phyloP scores from a whole-genome alignment of 768 basidiomycete genomes.

The Termitomyces sp. region DNA sequence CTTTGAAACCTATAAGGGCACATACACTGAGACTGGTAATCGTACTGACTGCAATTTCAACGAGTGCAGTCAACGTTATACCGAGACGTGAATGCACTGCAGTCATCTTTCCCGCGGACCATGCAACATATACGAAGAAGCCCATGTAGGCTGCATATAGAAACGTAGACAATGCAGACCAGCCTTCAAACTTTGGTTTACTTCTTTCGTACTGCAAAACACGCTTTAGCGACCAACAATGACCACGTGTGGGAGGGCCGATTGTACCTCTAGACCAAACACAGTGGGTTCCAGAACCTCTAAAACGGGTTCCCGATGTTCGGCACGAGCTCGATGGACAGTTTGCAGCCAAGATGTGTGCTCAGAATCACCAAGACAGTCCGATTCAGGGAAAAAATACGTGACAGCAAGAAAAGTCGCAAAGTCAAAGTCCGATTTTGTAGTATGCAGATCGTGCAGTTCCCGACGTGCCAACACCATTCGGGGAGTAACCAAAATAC shows the following conservation, averaged over 20 bases:
- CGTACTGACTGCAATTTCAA: constrained; percentile 89
- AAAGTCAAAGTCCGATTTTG: constrained; percentile 51
- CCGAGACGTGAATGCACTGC: constrained; percentile 90
- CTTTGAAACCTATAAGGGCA: constrained; percentile 82
- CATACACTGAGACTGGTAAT: constrained; percentile 93
- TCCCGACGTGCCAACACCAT: constrained; percentile 79
- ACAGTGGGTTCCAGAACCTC: constrained; percentile 35
- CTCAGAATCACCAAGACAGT: constrained; percentile 60
- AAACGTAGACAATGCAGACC: constrained; percentile 64
- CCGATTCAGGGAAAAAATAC: constrained; percentile 76
- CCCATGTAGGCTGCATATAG: constrained; percentile 74
- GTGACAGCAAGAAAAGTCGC: constrained; percentile 75
- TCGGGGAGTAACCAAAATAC: constrained; percentile 61
- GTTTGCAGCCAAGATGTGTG: constrained; percentile 63
- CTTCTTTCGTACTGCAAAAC: constrained; percentile 50
- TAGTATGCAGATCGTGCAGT: constrained; percentile 45
- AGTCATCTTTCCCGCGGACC: constrained; percentile 73
- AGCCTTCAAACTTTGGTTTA: constrained; percentile 39
- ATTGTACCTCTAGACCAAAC: constrained; percentile 42
- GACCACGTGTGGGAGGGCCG: not conserved
- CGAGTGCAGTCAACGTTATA: constrained; percentile 88
- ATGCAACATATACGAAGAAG: constrained; percentile 72
- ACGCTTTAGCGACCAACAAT: not conserved
- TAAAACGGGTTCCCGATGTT: constrained; percentile 26
- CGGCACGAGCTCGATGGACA: constrained; percentile 36